Evolutionary conservation across 1,284 basidiomycete species (phyloP), one percentile per base, ranked within the genome.

Genomic region (Apiotrichum domesticum): DNA sequence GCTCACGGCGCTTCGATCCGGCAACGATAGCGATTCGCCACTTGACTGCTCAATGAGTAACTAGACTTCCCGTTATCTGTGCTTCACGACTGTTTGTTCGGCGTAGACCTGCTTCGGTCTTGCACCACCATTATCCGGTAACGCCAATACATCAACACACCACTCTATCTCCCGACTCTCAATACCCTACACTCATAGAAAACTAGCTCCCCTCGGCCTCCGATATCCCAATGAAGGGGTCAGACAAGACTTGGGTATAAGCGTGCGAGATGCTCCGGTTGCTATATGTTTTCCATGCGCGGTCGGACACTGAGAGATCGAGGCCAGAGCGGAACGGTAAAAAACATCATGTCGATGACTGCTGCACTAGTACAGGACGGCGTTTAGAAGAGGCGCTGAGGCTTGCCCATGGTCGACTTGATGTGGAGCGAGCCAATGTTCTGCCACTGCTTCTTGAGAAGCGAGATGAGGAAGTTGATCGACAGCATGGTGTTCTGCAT

Each of bases 391-490:
- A 95, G 83, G 68, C 94, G 92, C 74, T 94, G 81, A 63, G 94
- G 90, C 82, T 96, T 96, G 84, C 95, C 94, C 95, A 98, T 98
- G 76, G 95, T 95, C 69, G 86, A 85, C 85, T 99, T 99, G 83
- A 99, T 86, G 84, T 96, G 92, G 66, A 98, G 83, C 62, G 93
- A 97, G 82, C 94, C 95, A 81, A 98, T 88, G 82, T 98, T 99
- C 80, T 98, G 95, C 94, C 94, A 98, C 83, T 74, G 94, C 86
- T 98, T 98, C 87, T 98, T 98, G 77, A 99, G 86, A 61, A 99
- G 83, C 44, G 96, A 98, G 76, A 99, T 90, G 68, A 99, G 84
- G 87, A 98, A 99, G 87, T 99, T 99, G 84, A 99, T 95, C 79
- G 91, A 86, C 71, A 98, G 81, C 96, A 98, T 98, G 82, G 92